Evolutionary conservation across 2,329 filamentous ascomycete genomes (phyloP).

Genomic region (Penicillium freii): DNA sequence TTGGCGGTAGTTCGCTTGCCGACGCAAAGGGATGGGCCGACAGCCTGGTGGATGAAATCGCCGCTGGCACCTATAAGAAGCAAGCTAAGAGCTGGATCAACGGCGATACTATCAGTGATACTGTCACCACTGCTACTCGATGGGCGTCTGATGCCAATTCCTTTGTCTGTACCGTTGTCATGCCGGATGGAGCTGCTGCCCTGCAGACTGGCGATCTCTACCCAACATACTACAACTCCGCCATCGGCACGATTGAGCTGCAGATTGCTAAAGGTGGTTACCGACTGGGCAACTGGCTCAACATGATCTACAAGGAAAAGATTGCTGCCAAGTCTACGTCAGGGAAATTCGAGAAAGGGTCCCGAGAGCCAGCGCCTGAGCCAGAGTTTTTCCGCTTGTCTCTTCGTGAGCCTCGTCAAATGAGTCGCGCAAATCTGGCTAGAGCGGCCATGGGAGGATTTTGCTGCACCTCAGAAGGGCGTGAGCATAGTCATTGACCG

Average conservation of each 20-base stretch:
- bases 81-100: conserved; percentile 56
- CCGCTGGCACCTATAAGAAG: conserved; percentile 45
- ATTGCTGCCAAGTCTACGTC: conserved; percentile 17
- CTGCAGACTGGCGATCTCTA: conserved; percentile 64
- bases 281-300: conserved; percentile 58
- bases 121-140: conserved; percentile 55
- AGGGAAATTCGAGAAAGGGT: background rate
- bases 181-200: conserved; percentile 58
- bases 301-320: conserved; percentile 17
- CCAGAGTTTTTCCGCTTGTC: conserved; percentile 10
- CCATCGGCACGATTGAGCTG: conserved; percentile 58
- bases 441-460: conserved; percentile 23
- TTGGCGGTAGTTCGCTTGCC: conserved; percentile 52
- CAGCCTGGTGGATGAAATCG: conserved; percentile 23
- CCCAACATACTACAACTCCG: conserved; percentile 52
- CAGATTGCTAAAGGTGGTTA: conserved; percentile 69
- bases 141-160: conserved; percentile 68
- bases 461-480: conserved; percentile 16
- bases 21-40: conserved; percentile 26
- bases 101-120: conserved; percentile 56
- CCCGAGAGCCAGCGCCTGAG: background rate
- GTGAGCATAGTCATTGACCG: conserved; percentile 10
- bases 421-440: conserved; percentile 21
- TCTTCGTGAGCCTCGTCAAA: conserved; percentile 8
- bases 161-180: conserved; percentile 63